Percentiles rank a stretch among this genome's conserved stretches.
Evolutionary conservation across 768 basidiomycete genomes (phyloP).

Genomic region (Mycena haematopus): DNA sequence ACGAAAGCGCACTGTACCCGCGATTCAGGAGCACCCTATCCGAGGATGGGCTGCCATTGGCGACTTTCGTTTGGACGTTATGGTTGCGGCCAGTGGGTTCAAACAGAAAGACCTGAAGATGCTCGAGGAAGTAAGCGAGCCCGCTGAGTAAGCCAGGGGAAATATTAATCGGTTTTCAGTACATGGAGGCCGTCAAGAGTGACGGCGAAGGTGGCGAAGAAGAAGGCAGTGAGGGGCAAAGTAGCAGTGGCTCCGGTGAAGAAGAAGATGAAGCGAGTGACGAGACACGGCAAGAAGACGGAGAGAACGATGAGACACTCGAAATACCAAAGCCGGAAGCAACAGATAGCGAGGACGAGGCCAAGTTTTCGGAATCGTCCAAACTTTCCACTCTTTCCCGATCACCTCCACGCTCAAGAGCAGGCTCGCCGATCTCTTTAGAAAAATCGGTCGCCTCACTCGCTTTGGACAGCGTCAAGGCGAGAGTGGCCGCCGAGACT

Average conservation of each 20-base stretch:
- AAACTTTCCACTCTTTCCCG: slow-evolving; percentile 46
- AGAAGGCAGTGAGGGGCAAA: slow-evolving; percentile 45
- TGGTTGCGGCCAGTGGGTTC: slow-evolving; percentile 95
- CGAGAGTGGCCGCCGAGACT: slow-evolving; percentile 65
- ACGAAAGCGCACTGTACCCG: slow-evolving; percentile 90
- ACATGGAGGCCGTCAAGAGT: slow-evolving; percentile 62
- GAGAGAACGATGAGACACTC: neutral
- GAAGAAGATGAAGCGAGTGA: slow-evolving; percentile 33
- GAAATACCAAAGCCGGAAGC: slow-evolving; percentile 16
- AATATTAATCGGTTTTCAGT: slow-evolving; percentile 49
- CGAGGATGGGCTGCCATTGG: slow-evolving; percentile 49
- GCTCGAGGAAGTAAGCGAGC: slow-evolving; percentile 77
- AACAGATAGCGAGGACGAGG: slow-evolving; percentile 35
- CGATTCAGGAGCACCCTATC: slow-evolving; percentile 73
- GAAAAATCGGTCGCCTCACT: slow-evolving; percentile 49
- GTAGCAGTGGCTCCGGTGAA: slow-evolving; percentile 37
- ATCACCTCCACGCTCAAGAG: slow-evolving; percentile 59
- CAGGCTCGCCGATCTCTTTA: slow-evolving; percentile 49
- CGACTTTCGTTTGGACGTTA: slow-evolving; percentile 84
- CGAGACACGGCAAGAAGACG: slow-evolving; percentile 6
- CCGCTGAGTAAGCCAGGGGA: slow-evolving; percentile 1
- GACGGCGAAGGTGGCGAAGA: slow-evolving; percentile 49
- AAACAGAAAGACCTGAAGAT: slow-evolving; percentile 80
- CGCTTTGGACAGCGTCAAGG: slow-evolving; percentile 55
- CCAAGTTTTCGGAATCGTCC: slow-evolving; percentile 37